Evolutionary conservation across 2,329 filamentous ascomycete genomes (phyloP).

Genomic region (Cordyceps tenuipes): DNA sequence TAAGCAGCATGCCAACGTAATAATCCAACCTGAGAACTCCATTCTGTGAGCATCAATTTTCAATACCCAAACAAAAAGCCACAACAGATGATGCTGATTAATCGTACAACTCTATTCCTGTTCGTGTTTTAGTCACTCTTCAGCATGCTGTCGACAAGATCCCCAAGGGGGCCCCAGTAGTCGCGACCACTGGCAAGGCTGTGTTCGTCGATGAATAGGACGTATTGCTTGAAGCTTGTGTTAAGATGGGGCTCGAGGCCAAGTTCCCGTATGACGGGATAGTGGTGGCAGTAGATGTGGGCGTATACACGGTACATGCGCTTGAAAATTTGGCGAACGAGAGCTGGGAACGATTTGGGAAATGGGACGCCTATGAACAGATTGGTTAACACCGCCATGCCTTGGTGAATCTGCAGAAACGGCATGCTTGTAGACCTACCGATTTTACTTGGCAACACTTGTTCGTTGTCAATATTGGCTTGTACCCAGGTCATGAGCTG

Average conservation of each 20-base stretch:
- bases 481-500: slow-evolving; percentile 97
- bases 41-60: background rate
- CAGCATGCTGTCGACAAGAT: slow-evolving; percentile 96
- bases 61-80: background rate
- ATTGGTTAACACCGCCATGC: background rate
- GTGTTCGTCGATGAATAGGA: slow-evolving; percentile 97
- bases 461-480: slow-evolving; percentile 88
- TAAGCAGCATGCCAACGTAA: background rate
- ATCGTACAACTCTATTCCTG: background rate
- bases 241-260: slow-evolving; percentile 96
- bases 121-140: slow-evolving; percentile 61
- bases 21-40: slow-evolving; percentile 8
- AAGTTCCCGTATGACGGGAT: slow-evolving; percentile 89
- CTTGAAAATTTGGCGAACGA: slow-evolving; percentile 96
- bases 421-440: slow-evolving; percentile 35
- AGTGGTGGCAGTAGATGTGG: slow-evolving; percentile 99
- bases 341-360: slow-evolving; percentile 79
- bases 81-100: background rate
- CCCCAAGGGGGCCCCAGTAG: slow-evolving; percentile 92
- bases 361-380: slow-evolving; percentile 70
- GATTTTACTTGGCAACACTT: slow-evolving; percentile 88
- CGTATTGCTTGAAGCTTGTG: slow-evolving; percentile 99
- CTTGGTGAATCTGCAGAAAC: background rate
- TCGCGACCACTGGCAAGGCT: slow-evolving; percentile 86
- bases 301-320: slow-evolving; percentile 97